phyloP scores from a whole-genome alignment of 148 eudicot species.

The Cornus florida region DNA sequence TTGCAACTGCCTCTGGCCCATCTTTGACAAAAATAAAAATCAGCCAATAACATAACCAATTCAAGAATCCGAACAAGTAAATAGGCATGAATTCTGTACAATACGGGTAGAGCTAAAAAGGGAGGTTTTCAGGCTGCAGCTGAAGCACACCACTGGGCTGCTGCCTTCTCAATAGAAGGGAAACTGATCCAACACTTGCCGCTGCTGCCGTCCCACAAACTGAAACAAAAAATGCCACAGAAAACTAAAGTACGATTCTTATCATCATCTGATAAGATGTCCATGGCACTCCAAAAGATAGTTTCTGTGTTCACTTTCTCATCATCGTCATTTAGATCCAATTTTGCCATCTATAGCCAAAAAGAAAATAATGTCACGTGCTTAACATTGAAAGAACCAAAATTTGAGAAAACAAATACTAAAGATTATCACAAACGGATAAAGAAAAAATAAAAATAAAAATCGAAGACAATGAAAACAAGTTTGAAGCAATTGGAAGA shows the following conservation, averaged over 20 bases:
- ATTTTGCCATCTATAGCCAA: constrained; percentile 79
- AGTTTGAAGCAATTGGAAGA: neutral
- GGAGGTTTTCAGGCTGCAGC: too few relatives aligned
- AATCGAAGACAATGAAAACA: neutral
- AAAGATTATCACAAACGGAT: neutral
- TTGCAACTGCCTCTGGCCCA: too few relatives aligned
- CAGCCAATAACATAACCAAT: too few relatives aligned
- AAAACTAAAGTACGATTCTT: constrained; percentile 11
- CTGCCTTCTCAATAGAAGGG: too few relatives aligned
- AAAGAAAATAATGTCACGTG: constrained; percentile 3
- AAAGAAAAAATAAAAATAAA: neutral
- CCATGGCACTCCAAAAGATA: constrained; percentile 99
- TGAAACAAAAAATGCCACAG: neutral
- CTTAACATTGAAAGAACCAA: neutral
- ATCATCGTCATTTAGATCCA: constrained; percentile 92
- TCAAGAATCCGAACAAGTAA: too few relatives aligned
- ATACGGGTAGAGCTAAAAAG: too few relatives aligned
- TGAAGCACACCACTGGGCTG: too few relatives aligned
- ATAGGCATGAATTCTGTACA: too few relatives aligned
- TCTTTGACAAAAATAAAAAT: too few relatives aligned
- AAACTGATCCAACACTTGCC: too few relatives aligned
- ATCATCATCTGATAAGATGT: constrained; percentile 96
- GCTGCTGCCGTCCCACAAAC: neutral
- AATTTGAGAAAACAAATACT: neutral
- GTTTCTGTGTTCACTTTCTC: constrained; percentile 85